Percentiles rank a stretch among this genome's conserved stretches.
Conservation (phyloP, 768 basidiomycete species). For the Hortiboletus campestris region DNA sequence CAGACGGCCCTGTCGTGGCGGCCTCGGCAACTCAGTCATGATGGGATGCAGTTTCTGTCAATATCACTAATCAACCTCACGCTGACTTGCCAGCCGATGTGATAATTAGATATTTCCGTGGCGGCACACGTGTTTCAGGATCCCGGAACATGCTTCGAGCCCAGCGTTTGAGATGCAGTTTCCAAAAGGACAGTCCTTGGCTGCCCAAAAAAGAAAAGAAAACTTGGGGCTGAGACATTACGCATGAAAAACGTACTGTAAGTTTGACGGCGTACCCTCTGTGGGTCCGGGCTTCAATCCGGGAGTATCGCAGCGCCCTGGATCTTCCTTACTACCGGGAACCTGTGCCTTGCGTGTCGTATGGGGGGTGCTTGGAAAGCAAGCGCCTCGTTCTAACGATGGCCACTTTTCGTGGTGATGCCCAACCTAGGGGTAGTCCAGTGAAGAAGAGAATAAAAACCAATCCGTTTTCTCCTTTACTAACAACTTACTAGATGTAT, state of each 20-base stretch:
- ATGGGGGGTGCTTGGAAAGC: too few species aligned
- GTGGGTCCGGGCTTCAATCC: not conserved
- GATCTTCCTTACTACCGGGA: too few species aligned
- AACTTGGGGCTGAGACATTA: not conserved
- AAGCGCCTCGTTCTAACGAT: too few species aligned
- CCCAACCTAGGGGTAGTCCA: too few species aligned
- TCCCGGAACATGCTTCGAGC: not conserved
- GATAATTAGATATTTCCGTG: not conserved
- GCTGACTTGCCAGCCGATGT: not conserved
- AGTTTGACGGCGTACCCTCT: not conserved
- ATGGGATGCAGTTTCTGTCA: not conserved
- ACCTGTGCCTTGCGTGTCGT: too few species aligned
- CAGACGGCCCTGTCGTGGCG: not conserved
- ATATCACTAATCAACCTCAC: not conserved
- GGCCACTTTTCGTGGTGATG: too few species aligned
- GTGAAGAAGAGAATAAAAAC: too few species aligned
- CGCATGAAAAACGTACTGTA: not conserved
- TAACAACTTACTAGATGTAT: too few species aligned
- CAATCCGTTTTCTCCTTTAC: not conserved
- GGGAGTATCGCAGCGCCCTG: not conserved
- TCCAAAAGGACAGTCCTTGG: not conserved
- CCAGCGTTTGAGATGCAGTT: not conserved
- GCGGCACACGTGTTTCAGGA: too few species aligned
- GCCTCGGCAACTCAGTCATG: not conserved
- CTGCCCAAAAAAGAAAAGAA: not conserved